A percentile compares a stretch with the other conserved stretches of the same genome.
Evolutionary conservation across 192 early-diverging fungal species (phyloP).

Genomic region (Gryganskiella cystojenkinii): DNA sequence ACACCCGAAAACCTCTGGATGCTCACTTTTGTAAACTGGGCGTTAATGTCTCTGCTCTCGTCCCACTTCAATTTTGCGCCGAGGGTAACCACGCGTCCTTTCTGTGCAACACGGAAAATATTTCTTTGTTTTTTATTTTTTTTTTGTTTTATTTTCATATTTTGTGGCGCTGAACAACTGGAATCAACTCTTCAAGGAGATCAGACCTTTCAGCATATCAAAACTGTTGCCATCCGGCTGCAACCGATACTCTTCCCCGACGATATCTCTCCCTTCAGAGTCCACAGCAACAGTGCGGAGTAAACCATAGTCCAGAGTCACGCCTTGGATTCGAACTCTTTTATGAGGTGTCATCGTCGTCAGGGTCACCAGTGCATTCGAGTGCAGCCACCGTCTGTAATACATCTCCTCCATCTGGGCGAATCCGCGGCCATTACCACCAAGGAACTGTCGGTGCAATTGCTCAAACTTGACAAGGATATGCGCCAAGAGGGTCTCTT

Average conservation of each 20-base stretch:
- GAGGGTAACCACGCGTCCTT: too few relatives aligned
- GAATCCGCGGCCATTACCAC: slow-evolving; percentile 64
- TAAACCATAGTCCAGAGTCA: slow-evolving; percentile 79
- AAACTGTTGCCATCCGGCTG: slow-evolving; percentile 98
- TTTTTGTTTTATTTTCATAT: not conserved
- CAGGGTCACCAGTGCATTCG: slow-evolving; percentile 49
- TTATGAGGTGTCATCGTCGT: slow-evolving; percentile 38
- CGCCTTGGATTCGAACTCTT: slow-evolving; percentile 76
- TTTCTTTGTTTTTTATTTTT: not conserved
- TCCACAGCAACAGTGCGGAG: slow-evolving; percentile 72
- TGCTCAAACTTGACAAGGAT: slow-evolving; percentile 81
- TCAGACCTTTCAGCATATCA: slow-evolving; percentile 95
- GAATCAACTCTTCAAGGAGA: slow-evolving; percentile 67
- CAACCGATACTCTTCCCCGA: slow-evolving; percentile 53
- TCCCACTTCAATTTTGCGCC: too few relatives aligned
- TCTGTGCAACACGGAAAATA: too few relatives aligned
- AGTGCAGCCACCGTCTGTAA: slow-evolving; percentile 91
- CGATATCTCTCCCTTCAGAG: slow-evolving; percentile 43
- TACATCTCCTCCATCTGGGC: slow-evolving; percentile 81
- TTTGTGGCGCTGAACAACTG: too few relatives aligned
- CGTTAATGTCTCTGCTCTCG: too few relatives aligned
- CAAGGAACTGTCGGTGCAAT: slow-evolving; percentile 79
- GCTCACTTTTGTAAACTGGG: too few relatives aligned
- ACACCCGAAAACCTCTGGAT: too few relatives aligned
- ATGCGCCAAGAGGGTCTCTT: slow-evolving; percentile 74